phyloP scores from a whole-genome alignment of 306 rosid genomes.

The Cicer chorassanicum region DNA sequence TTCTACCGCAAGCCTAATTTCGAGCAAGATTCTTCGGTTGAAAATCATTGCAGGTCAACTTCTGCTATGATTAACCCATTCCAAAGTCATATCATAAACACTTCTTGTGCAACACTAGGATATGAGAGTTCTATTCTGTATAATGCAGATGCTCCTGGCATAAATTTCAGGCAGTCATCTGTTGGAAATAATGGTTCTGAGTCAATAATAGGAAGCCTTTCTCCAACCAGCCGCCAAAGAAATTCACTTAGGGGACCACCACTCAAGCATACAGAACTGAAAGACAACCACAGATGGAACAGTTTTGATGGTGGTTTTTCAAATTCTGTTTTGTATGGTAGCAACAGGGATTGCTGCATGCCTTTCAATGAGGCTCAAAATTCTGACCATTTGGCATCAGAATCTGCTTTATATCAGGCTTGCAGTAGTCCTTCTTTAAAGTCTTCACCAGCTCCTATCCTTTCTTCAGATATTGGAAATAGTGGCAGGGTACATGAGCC shows the following conservation, averaged over 20 bases:
- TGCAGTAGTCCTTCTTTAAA: conserved; percentile 29
- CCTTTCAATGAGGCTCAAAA: conserved; percentile 38
- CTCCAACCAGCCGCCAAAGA: conserved; percentile 43
- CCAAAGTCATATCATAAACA: conserved; percentile 28
- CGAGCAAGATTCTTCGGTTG: conserved; percentile 42
- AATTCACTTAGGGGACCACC: conserved; percentile 46
- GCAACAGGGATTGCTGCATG: conserved; percentile 24
- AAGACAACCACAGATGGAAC: conserved; percentile 36
- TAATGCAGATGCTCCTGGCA: conserved; percentile 43
- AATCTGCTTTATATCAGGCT: conserved; percentile 38
- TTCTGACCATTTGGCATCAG: conserved; percentile 43
- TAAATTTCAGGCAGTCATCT: conserved; percentile 24
- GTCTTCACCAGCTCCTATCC: conserved; percentile 32
- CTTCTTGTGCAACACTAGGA: conserved; percentile 42
- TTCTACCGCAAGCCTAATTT: conserved; percentile 43
- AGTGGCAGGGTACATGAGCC: conserved; percentile 39
- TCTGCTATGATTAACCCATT: conserved; percentile 43
- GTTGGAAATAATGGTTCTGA: conserved; percentile 36
- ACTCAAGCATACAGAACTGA: conserved; percentile 31
- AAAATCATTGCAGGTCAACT: conserved; percentile 47
- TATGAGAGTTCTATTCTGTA: conserved; percentile 41
- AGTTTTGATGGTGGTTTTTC: conserved; percentile 34
- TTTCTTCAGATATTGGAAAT: conserved; percentile 45
- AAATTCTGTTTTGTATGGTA: conserved; percentile 31
- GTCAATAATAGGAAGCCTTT: conserved; percentile 24